Conservation (phyloP, 2,329 filamentous ascomycete species). For the Exserohilum turcica region DNA sequence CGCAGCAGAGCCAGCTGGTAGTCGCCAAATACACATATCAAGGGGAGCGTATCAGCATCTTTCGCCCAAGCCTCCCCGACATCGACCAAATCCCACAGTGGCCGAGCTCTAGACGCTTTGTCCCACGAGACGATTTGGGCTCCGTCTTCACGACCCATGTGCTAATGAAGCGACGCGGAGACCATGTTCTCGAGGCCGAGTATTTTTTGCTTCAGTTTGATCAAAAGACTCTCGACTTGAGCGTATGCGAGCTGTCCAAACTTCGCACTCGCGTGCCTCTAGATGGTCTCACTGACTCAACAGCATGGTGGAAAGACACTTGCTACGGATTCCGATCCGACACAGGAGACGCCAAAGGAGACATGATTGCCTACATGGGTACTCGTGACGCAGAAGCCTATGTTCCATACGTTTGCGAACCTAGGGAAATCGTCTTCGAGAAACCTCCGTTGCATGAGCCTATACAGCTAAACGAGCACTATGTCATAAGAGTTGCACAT, state of each 20-base stretch:
- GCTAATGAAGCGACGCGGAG: too few relatives aligned
- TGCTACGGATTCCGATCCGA: conserved; percentile 4
- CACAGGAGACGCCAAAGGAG: too few relatives aligned
- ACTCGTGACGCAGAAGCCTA: not conserved
- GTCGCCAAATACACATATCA: conserved; percentile 20
- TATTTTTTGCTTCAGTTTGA: conserved; percentile 27
- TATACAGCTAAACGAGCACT: conserved; percentile 10
- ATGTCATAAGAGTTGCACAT: conserved; percentile 2
- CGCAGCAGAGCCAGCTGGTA: not conserved
- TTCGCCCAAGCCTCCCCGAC: not conserved
- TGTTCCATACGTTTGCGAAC: not conserved
- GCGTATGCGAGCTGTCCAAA: not conserved
- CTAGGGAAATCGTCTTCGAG: not conserved
- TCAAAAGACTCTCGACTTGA: conserved; percentile 16
- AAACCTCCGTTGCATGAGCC: too few relatives aligned
- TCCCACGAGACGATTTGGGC: conserved; percentile 6
- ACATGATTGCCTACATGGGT: conserved; percentile 6
- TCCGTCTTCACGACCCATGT: conserved; percentile 5
- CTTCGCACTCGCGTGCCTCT: not conserved
- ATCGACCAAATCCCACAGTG: not conserved
- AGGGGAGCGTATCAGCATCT: conserved; percentile 10
- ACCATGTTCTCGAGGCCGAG: too few relatives aligned
- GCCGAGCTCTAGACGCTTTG: not conserved
- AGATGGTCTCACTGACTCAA: not conserved
- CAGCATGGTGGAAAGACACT: conserved; percentile 25